These are phyloP conservation scores for Lactarius hatsudake DNA, from an alignment of 768 basidiomycete genomes.

Conservation along the genomic window DNA sequence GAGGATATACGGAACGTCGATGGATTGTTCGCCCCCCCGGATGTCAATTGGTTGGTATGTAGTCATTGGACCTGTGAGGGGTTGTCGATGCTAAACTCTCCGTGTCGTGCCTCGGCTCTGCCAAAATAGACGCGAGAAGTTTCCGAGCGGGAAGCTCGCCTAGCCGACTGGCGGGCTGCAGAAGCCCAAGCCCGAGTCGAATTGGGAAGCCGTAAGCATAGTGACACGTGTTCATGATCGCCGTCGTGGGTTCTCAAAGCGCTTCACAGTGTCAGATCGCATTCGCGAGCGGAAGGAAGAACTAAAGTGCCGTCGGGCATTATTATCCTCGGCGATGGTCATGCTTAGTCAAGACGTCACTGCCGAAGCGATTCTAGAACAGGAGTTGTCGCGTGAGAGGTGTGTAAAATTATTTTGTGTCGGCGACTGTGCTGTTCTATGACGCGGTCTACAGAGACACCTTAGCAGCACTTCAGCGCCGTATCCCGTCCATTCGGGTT, in stretches of 20 bases:
- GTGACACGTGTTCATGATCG: conserved; percentile 28
- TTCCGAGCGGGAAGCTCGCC: conserved; percentile 57
- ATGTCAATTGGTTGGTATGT: conserved; percentile 19
- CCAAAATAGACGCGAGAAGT: conserved; percentile 60
- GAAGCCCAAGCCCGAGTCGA: conserved; percentile 33
- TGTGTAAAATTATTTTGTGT: conserved; percentile 20
- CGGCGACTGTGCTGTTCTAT: conserved; percentile 23
- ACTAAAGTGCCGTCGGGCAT: conserved; percentile 46
- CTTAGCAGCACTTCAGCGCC: conserved; percentile 46
- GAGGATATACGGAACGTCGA: conserved; percentile 51
- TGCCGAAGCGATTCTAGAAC: conserved; percentile 23
- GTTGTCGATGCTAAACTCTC: not conserved
- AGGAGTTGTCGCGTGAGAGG: conserved; percentile 38
- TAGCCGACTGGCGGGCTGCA: conserved; percentile 40
- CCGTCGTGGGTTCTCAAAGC: conserved; percentile 16
- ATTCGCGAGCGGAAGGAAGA: conserved; percentile 45
- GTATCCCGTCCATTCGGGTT: conserved; percentile 53
- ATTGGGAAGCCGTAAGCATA: conserved; percentile 41
- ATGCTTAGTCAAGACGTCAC: conserved; percentile 36
- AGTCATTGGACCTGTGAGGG: not conserved
- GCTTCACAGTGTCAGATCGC: conserved; percentile 40
- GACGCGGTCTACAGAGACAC: conserved; percentile 41
- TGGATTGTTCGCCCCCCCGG: conserved; percentile 38
- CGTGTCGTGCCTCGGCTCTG: conserved; percentile 27
- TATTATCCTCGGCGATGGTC: conserved; percentile 44